Base-by-base conservation (phyloP, 768 basidiomycete species). In the Russula sp. region DNA sequence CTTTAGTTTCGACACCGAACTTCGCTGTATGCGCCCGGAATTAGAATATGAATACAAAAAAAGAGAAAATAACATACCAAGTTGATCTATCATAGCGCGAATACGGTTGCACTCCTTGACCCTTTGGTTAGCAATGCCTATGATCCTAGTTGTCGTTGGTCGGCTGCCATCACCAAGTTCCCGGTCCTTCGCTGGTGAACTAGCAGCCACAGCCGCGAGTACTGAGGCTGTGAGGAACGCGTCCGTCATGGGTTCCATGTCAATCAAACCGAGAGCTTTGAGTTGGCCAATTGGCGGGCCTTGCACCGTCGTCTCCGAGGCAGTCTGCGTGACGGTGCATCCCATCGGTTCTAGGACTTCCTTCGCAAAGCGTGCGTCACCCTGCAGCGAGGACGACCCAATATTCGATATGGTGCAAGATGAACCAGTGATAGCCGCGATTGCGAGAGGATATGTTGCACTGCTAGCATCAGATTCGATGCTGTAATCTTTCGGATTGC, bases 181-280 rank as follows among this genome's bases (percentile, higher is more conserved):
- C 67, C 85, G 84, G 11, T 84, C 85, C 46, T 75, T 74, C 0
- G 85, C 79, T 0, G 80, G 75, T 10, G 79, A 73, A 2, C 65
- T 62, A 14, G 74, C 75, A 1, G 87, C 87, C 24, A 97, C 90
- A 61, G 97, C 96, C 58, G 93, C 95, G 22, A 99, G 78, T 9
- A 89, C 94, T 13, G 86, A 90, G 10, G 97, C 96, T 2, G 95
- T 98, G 77, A 98, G 82, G 80, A 99, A 99, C 24, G 96, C 97
- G 74, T 99, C 97, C 8, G 97, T 99, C 97, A 99, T 98, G n/a
- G 89, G 87, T 75, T 97, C 94, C 97, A 98, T 98, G 73, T 98
- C 93, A 24, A 98, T 85, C 69, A 87, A 83, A 57, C 90, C 91
- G 56, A 97, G 81, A 2, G 90, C 90, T 68, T 87, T 86, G 55